Conservation (phyloP, 2,329 filamentous ascomycete species). For the Colletotrichum tropicicola region DNA sequence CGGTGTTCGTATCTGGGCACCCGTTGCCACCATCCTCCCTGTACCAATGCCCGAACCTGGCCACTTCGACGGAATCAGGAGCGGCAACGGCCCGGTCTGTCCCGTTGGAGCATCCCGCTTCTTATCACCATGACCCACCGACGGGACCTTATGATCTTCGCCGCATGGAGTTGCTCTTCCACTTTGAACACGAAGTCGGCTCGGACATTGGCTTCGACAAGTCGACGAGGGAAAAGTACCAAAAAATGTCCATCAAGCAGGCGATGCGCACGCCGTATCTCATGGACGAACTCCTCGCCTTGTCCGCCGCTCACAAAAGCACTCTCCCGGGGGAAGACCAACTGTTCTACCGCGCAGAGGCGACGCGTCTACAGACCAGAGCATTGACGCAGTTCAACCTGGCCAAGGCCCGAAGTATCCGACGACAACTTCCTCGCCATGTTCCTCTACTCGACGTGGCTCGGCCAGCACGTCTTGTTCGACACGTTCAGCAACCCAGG, state of each 20-base stretch:
- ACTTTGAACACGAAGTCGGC: constrained; percentile 11
- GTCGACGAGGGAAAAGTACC: background rate
- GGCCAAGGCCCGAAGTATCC: constrained; percentile 35
- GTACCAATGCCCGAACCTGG: constrained; percentile 11
- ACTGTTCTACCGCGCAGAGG: constrained; percentile 44
- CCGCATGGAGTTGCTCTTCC: constrained; percentile 8
- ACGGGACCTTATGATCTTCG: constrained; percentile 9
- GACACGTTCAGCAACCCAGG: constrained; percentile 40
- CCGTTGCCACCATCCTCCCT: background rate
- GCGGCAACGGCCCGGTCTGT: background rate
- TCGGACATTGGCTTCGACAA: background rate
- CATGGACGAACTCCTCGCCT: constrained; percentile 56
- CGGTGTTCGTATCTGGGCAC: constrained; percentile 41
- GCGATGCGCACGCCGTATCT: constrained; percentile 48
- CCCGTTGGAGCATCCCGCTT: background rate
- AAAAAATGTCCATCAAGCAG: constrained; percentile 2
- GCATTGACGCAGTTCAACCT: constrained; percentile 49
- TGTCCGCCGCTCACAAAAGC: constrained; percentile 53
- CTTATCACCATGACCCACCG: background rate
- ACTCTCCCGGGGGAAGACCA: constrained; percentile 35
- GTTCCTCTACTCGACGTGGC: constrained; percentile 53
- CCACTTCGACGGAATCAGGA: background rate
- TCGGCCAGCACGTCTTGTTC: constrained; percentile 58
- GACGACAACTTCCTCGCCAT: constrained; percentile 47
- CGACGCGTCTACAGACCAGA: constrained; percentile 54